A percentile compares a stretch with the other conserved stretches of the same genome.
Conservation (phyloP, 495 filamentous ascomycete species). For the Letharia columbiana region DNA sequence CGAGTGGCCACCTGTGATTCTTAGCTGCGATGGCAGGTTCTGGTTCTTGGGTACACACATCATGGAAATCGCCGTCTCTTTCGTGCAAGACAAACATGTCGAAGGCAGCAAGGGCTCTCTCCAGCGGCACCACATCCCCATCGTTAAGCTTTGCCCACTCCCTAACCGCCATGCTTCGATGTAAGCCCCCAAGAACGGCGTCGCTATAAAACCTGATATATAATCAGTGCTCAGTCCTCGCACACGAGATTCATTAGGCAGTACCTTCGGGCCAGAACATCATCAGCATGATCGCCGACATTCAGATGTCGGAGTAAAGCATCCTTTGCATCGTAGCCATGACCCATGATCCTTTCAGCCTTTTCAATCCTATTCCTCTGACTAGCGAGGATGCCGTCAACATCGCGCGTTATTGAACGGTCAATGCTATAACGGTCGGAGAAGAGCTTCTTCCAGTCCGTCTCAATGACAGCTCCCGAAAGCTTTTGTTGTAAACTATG, state of each 20-base stretch:
- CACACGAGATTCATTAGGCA: background rate
- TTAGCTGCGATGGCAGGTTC: conserved; percentile 2
- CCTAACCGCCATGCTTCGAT: conserved; percentile 66
- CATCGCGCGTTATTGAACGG: conserved; percentile 40
- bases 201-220: conserved; percentile 60
- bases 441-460: conserved; percentile 74
- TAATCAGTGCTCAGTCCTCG: conserved; percentile 3
- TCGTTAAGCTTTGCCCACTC: conserved; percentile 57
- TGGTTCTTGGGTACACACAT: conserved; percentile 41
- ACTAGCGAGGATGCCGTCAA: conserved; percentile 62
- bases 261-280: conserved; percentile 76
- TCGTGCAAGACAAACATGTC: conserved; percentile 79
- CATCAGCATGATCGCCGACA: conserved; percentile 51
- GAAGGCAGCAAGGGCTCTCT: conserved; percentile 68
- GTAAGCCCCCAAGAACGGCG: conserved; percentile 66
- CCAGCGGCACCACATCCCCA: conserved; percentile 50
- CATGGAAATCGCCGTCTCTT: conserved; percentile 59
- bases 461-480: conserved; percentile 42
- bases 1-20: conserved; percentile 44
- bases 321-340: conserved; percentile 87
- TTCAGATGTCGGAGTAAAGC: conserved; percentile 58
- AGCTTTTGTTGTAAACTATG: conserved; percentile 56
- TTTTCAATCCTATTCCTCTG: conserved; percentile 61
- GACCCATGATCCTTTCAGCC: conserved; percentile 55
- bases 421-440: conserved; percentile 49